Evolutionary conservation across 2,329 filamentous ascomycete genomes (phyloP).

Genomic region (Ophiostoma himal-ulmi): DNA sequence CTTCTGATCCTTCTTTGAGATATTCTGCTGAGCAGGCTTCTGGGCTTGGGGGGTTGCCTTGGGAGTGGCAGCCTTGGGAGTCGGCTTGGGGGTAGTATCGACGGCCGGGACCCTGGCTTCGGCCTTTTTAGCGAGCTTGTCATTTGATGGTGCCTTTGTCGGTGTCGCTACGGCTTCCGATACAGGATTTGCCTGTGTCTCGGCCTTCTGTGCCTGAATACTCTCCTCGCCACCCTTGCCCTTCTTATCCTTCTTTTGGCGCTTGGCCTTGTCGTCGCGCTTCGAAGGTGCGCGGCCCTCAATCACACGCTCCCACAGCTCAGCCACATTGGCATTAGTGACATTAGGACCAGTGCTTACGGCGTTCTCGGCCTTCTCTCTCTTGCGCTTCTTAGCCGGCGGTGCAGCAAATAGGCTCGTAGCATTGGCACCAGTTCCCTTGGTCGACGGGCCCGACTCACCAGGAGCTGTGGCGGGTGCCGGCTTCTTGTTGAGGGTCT

Average conservation of each 20-base stretch:
- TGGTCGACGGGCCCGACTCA: conserved; percentile 37
- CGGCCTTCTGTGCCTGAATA: background rate
- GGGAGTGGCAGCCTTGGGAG: background rate
- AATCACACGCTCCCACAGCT: conserved; percentile 74
- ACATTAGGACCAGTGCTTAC: conserved; percentile 36
- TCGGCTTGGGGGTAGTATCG: background rate
- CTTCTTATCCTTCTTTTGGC: conserved; percentile 28
- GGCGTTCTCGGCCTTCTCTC: conserved; percentile 25
- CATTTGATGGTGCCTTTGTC: conserved; percentile 23
- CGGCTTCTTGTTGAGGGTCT: conserved; percentile 41
- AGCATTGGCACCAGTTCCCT: conserved; percentile 23
- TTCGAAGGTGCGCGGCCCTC: conserved; percentile 52
- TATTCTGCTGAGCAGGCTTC: conserved; percentile 3
- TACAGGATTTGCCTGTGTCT: background rate
- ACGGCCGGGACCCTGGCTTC: background rate
- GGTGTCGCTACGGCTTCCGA: background rate
- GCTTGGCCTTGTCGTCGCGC: conserved; percentile 21
- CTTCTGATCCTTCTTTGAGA: conserved; percentile 19
- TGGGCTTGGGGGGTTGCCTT: conserved; percentile 3
- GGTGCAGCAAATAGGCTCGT: conserved; percentile 13
- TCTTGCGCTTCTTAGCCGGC: conserved; percentile 53
- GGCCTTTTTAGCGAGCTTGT: conserved; percentile 25
- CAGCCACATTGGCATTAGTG: conserved; percentile 64
- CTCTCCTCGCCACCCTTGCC: conserved; percentile 24
- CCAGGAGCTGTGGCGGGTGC: conserved; percentile 22